Base-by-base conservation (phyloP, 306 rosid species). In the Malus asiatica region DNA sequence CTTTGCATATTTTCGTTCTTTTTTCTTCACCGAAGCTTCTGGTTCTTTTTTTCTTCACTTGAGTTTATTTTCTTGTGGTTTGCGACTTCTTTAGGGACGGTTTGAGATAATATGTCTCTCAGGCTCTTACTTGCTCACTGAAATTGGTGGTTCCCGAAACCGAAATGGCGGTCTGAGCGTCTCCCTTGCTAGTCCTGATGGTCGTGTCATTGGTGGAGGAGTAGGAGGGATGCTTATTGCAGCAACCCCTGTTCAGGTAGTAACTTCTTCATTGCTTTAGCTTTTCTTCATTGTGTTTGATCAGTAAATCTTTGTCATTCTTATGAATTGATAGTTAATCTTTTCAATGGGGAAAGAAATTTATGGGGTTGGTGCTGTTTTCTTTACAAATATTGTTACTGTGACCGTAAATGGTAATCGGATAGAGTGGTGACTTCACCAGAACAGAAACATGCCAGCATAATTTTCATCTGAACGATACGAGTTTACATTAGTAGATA, bases 151-250 rank as follows among this genome's bases (percentile, higher is more conserved):
- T 61, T 76, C 96, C 42, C 83, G 89, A 46, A 90, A 86, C 55
- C 90, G 93, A 82, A 79, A 83, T 16, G 99, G 97, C 8, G 87
- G 97, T 22, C 78, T 96, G 1, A 90, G 87, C 65, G 91, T 96
- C 66, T 84, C 97, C 64, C 97, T 92, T 70, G 98, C 98, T 18
- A 92, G 97, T 82, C 93, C 97, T 51, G 98, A 96, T 46, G 99
- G 99, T 1, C 89, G 90, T 62, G 96, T 96, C 74, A 74, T 96
- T 6, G 98, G 99, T 13, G 99, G 99, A 12, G 93, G 94, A 19
- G 90, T 96, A 19, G 98, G 93, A 1, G 99, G 98, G 68, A 74
- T 86, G 73, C 98, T 96, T 45, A 79, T 92, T 60, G 99, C 99
- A 3, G 98, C 99, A 72, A 84, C 87, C 78, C 91, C 88, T 9